Evolutionary conservation across 2,329 filamentous ascomycete species (phyloP).

Genomic region (Elsinoe fawcettii): DNA sequence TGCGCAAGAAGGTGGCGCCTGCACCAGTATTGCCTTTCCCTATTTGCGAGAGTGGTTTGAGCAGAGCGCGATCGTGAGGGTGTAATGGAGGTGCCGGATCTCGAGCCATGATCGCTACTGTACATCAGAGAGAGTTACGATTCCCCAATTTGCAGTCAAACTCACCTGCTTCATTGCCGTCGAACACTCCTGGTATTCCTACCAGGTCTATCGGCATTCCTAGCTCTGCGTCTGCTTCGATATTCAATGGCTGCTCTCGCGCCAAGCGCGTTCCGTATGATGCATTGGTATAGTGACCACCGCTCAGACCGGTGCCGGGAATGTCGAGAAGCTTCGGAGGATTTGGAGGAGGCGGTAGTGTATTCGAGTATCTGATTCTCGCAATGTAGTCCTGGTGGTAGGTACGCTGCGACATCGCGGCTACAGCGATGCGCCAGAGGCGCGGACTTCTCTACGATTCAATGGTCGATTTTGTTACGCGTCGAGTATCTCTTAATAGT

Average conservation of each 20-base stretch:
- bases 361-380: slow-evolving; percentile 90
- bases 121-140: too few relatives aligned
- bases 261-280: slow-evolving; percentile 83
- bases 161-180: slow-evolving; percentile 87
- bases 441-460: too few relatives aligned
- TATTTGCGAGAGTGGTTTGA: slow-evolving; percentile 74
- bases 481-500: too few relatives aligned
- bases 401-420: slow-evolving; percentile 22
- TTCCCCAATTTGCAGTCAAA: too few relatives aligned
- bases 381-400: slow-evolving; percentile 96
- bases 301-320: slow-evolving; percentile 81
- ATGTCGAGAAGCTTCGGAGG: slow-evolving; percentile 96
- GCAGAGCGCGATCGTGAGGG: slow-evolving; percentile 73
- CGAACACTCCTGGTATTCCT: slow-evolving; percentile 88
- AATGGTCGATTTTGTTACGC: too few relatives aligned
- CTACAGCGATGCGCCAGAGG: neutral
- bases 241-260: slow-evolving; percentile 86
- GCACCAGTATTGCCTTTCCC: slow-evolving; percentile 74
- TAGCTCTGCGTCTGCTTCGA: slow-evolving; percentile 94
- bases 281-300: slow-evolving; percentile 81
- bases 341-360: slow-evolving; percentile 85
- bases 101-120: slow-evolving; percentile 52
- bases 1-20: slow-evolving; percentile 84
- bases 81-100: slow-evolving; percentile 64
- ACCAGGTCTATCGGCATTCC: slow-evolving; percentile 96